Percentiles rank a stretch among this genome's conserved stretches.
phyloP scores from a whole-genome alignment of 305 asterid genomes.

The Fraxinus nigra region DNA sequence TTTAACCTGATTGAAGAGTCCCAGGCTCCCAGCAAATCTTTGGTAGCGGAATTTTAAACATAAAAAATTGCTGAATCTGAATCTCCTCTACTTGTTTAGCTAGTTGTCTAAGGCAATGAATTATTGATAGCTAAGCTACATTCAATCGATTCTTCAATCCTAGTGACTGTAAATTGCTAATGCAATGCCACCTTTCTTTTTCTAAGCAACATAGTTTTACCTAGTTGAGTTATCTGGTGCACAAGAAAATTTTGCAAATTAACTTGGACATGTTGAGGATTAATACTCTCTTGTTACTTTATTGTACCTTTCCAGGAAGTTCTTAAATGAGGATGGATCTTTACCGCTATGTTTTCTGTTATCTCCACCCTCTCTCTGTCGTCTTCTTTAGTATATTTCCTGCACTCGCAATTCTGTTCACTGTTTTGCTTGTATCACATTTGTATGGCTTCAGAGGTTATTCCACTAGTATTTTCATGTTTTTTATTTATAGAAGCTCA shows the following conservation, averaged over 20 bases:
- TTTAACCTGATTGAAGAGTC: too few species aligned
- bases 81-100: too few species aligned
- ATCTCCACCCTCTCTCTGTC: neutral
- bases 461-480: too few species aligned
- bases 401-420: neutral
- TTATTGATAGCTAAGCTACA: too few species aligned
- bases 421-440: neutral
- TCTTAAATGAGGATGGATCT: neutral
- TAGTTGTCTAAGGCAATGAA: too few species aligned
- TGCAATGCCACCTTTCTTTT: neutral
- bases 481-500: neutral
- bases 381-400: neutral
- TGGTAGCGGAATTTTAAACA: too few species aligned
- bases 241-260: neutral
- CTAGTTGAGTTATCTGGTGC: neutral
- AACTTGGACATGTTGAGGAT: neutral
- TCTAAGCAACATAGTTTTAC: neutral
- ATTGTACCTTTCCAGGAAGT: neutral
- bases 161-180: neutral
- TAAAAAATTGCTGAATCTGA: too few species aligned
- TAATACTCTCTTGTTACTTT: neutral
- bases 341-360: neutral
- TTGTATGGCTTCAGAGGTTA: neutral
- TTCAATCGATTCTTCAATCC: neutral
- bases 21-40: too few species aligned